Evolutionary conservation across 1,284 basidiomycete genomes (phyloP).

Genomic region (Ganoderma lingzhi): DNA sequence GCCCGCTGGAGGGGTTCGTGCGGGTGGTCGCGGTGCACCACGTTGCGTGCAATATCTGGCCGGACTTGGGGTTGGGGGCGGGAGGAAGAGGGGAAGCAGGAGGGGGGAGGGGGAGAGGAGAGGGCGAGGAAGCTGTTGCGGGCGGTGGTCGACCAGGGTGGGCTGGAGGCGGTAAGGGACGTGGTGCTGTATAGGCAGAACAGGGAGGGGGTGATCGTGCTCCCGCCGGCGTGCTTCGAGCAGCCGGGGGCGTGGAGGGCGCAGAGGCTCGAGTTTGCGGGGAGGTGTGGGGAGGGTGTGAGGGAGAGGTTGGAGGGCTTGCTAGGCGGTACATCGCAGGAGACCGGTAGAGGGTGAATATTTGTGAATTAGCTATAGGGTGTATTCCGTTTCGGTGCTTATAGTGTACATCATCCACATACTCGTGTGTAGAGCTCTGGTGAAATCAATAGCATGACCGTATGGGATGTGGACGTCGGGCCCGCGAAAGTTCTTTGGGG

Average conservation of each 20-base stretch:
- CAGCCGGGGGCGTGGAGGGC: slow-evolving; percentile 37
- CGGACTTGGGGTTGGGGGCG: slow-evolving; percentile 54
- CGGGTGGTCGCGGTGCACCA: slow-evolving; percentile 83
- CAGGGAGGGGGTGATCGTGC: slow-evolving; percentile 37
- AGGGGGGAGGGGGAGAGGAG: slow-evolving; percentile 41
- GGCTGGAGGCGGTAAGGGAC: slow-evolving; percentile 55
- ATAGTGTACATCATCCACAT: slow-evolving; percentile 43
- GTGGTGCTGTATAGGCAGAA: slow-evolving; percentile 61
- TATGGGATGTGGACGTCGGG: slow-evolving; percentile 75
- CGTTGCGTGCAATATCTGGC: slow-evolving; percentile 80
- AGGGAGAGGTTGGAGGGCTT: slow-evolving; percentile 37
- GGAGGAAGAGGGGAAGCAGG: slow-evolving; percentile 8
- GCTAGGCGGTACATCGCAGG: slow-evolving; percentile 21
- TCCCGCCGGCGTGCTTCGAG: slow-evolving; percentile 52
- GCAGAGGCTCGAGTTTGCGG: slow-evolving; percentile 38
- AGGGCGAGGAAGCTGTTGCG: slow-evolving; percentile 58
- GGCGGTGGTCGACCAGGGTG: slow-evolving; percentile 60
- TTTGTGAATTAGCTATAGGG: not conserved
- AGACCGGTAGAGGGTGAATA: not conserved
- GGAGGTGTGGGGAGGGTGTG: slow-evolving; percentile 28
- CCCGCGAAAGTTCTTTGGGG: slow-evolving; percentile 76
- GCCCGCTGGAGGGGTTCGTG: slow-evolving; percentile 66
- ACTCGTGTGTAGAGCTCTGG: slow-evolving; percentile 57
- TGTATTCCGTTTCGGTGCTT: not conserved
- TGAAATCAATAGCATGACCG: slow-evolving; percentile 69